Evolutionary conservation across 1,284 basidiomycete genomes (phyloP).

Genomic region (Apiotrichum brassicae): DNA sequence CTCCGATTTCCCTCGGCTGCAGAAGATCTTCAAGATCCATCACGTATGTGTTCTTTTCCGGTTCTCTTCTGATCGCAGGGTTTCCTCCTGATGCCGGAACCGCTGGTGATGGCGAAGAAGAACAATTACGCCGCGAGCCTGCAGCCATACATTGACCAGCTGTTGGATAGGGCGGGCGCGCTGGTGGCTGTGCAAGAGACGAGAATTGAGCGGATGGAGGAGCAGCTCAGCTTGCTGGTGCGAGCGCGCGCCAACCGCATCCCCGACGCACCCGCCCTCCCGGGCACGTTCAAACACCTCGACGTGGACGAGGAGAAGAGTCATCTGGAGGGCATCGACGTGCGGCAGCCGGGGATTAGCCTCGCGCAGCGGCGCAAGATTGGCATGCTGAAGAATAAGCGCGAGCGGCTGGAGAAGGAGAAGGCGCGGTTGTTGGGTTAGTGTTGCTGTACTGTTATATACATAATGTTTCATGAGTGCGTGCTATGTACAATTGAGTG

Average conservation of each 20-base stretch:
- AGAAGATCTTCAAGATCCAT: conserved; percentile 35
- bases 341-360: conserved; percentile 23
- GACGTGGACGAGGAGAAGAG: conserved; percentile 5
- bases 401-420: conserved; percentile 41
- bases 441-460: no score
- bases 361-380: conserved; percentile 36
- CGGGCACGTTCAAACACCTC: conserved; percentile 5
- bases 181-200: conserved; percentile 23
- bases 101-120: conserved; percentile 35
- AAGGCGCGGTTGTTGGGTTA: conserved; percentile 20
- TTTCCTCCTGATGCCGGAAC: conserved; percentile 41
- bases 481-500: no score
- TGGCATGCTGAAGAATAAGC: conserved; percentile 34
- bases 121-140: conserved; percentile 33
- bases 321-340: conserved; percentile 28
- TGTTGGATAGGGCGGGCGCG: conserved; percentile 34
- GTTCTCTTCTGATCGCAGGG: conserved; percentile 21
- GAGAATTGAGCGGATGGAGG: conserved; percentile 23
- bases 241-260: not conserved
- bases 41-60: conserved; percentile 28
- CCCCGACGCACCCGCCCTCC: not conserved
- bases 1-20: conserved; percentile 37
- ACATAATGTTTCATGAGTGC: no score
- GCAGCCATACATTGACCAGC: conserved; percentile 40
- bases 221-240: not conserved